These are phyloP conservation scores for Malus sieversii DNA, from an alignment of 306 rosid species.

Conservation along the genomic window DNA sequence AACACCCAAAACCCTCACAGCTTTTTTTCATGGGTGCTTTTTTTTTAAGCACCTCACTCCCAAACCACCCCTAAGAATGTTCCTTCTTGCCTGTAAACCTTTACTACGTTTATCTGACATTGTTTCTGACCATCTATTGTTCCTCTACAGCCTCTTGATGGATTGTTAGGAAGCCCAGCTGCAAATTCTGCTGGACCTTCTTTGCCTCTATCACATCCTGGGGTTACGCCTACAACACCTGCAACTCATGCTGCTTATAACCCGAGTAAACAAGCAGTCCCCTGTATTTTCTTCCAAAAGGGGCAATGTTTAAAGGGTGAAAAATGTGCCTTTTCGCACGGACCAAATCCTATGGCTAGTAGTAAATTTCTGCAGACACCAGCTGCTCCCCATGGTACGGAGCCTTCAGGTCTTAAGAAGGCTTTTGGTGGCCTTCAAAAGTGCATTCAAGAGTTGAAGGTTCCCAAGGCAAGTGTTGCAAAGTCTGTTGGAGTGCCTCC, in stretches of 20 bases:
- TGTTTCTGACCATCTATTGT: conserved; percentile 16
- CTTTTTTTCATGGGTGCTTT: too few relatives aligned
- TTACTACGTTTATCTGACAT: background rate
- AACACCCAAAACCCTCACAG: too few relatives aligned
- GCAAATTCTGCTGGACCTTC: conserved; percentile 50
- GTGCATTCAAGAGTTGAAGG: conserved; percentile 46
- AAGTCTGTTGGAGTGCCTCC: conserved; percentile 30
- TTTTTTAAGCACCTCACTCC: too few relatives aligned
- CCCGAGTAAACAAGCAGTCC: conserved; percentile 64
- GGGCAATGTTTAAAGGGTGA: conserved; percentile 90
- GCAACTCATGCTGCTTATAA: conserved; percentile 36
- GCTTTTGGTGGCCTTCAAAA: conserved; percentile 46
- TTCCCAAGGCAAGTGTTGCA: conserved; percentile 29
- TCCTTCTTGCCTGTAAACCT: background rate
- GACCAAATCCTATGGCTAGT: conserved; percentile 35
- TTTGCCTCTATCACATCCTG: conserved; percentile 34
- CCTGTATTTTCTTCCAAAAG: conserved; percentile 85
- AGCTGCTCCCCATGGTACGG: conserved; percentile 30
- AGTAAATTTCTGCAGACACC: conserved; percentile 48
- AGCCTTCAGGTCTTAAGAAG: conserved; percentile 43
- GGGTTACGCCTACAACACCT: conserved; percentile 38
- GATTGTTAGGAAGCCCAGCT: conserved; percentile 64
- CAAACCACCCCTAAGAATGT: too few relatives aligned
- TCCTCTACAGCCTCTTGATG: conserved; percentile 74
- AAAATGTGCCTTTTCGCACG: conserved; percentile 75